phyloP scores from a whole-genome alignment of 1,284 basidiomycete species.

The Marasmius sp. region DNA sequence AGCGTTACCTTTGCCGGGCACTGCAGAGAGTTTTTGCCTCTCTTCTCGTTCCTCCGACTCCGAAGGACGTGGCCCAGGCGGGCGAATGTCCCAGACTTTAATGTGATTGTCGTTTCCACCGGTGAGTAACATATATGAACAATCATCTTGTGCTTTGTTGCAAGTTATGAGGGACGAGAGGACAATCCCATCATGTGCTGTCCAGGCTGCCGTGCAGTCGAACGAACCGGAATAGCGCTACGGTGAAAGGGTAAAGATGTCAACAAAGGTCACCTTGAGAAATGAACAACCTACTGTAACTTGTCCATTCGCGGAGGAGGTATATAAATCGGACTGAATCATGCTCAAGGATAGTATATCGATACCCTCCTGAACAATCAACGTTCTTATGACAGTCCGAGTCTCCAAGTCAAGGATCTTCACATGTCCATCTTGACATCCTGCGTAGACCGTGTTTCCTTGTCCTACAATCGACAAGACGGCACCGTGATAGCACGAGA shows the following conservation, averaged over 20 bases:
- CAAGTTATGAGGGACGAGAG: conserved; percentile 71
- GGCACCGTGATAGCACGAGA: conserved; percentile 64
- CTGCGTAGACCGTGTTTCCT: conserved; percentile 86
- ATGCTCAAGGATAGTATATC: conserved; percentile 83
- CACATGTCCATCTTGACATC: conserved; percentile 92
- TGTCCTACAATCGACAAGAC: conserved; percentile 79
- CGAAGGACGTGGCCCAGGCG: conserved; percentile 24
- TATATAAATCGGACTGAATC: conserved; percentile 77
- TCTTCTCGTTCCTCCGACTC: conserved; percentile 10
- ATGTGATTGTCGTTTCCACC: conserved; percentile 85
- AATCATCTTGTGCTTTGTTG: conserved; percentile 23
- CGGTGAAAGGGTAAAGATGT: conserved; percentile 5
- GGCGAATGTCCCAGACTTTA: conserved; percentile 49
- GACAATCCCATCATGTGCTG: conserved; percentile 77
- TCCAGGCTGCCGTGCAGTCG: conserved; percentile 80
- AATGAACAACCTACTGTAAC: conserved; percentile 54
- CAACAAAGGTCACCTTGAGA: neutral
- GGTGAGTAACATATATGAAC: conserved; percentile 59
- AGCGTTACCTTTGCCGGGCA: neutral
- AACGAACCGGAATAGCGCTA: conserved; percentile 83
- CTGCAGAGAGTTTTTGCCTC: conserved; percentile 1
- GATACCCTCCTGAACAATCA: conserved; percentile 81
- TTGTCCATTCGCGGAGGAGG: conserved; percentile 81
- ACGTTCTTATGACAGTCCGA: conserved; percentile 79
- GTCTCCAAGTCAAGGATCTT: conserved; percentile 93